Conservation (phyloP, 306 rosid species). For the Casuarina glauca region DNA sequence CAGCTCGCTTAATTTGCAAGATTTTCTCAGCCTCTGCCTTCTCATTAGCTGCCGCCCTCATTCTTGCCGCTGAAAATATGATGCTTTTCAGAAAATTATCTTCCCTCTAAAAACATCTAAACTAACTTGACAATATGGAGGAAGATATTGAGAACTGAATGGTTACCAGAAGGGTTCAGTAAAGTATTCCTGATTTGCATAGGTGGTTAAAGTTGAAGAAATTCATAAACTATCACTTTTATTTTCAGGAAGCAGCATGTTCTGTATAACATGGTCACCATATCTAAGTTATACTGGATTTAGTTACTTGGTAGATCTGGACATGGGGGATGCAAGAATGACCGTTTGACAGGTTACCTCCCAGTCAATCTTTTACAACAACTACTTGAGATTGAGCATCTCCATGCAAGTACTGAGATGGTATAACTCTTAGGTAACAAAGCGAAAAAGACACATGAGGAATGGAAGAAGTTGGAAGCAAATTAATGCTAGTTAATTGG, state of each 20-base stretch:
- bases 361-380: background rate
- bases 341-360: background rate
- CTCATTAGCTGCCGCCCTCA: slow-evolving; percentile 88
- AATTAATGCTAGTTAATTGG: slow-evolving; percentile 10
- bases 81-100: background rate
- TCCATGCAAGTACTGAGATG: background rate
- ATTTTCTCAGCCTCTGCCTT: slow-evolving; percentile 97
- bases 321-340: too few species aligned
- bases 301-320: background rate
- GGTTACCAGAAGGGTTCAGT: too few species aligned
- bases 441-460: background rate
- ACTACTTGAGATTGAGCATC: background rate
- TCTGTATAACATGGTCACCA: too few species aligned
- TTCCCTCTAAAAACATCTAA: too few species aligned
- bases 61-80: slow-evolving; percentile 69
- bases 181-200: too few species aligned
- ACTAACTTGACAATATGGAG: too few species aligned
- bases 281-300: slow-evolving; percentile 5
- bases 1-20: slow-evolving; percentile 83
- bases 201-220: too few species aligned
- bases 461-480: background rate
- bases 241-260: too few species aligned
- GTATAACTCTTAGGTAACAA: background rate
- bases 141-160: too few species aligned
- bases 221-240: too few species aligned